Base-by-base conservation (phyloP, 2,329 filamentous ascomycete genomes). In the Aschersonia sp. region DNA sequence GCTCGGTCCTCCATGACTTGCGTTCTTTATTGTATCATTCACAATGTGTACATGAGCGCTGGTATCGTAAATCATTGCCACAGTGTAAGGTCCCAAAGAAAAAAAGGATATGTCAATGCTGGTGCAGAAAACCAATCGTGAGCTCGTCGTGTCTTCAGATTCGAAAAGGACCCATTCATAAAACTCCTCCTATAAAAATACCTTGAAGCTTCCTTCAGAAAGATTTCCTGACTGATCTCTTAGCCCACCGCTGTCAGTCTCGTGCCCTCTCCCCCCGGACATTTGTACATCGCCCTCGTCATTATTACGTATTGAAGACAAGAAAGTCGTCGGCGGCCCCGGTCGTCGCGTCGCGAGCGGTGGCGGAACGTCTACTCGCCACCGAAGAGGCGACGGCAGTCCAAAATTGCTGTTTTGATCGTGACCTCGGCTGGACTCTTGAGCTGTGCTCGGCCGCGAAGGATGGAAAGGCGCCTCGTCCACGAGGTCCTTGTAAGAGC, bases 381-480 rank as follows among this genome's bases (percentile, higher is more conserved):
- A 50, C 35, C 48, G 51, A 41, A 44, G 48, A 2, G 48, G 48
- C 5, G 52, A 49, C 40, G 48, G 43, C 35, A 51, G 44, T 49
- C 52, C 54, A 7, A 45, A 31, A 42, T 50, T 50, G 47, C 28
- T 43, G 29, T 32, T 30, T 38, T 30, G 31, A 3, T n/a, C 48
- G 41, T 46, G 52, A 9, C 50, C 51, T 38, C 51, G 31, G 31
- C 45, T 47, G 48, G 55, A 53, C 50, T 53, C 49, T 35, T 47
- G 46, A 2, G 55, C 53, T 6, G 56, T 54, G 40, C 52, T 53
- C 28, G 55, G 58, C 56, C 43, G 67, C 56, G 43, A 61, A 60
- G 51, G 73, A 65, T 61, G 65, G 46, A 66, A 65, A 0, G 65
- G 64, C 5, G 60, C 59, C 28, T 57, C 58, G 38, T 62, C 57